Conservation (phyloP, 2,329 filamentous ascomycete genomes). For the Penicillium oxalicum region DNA sequence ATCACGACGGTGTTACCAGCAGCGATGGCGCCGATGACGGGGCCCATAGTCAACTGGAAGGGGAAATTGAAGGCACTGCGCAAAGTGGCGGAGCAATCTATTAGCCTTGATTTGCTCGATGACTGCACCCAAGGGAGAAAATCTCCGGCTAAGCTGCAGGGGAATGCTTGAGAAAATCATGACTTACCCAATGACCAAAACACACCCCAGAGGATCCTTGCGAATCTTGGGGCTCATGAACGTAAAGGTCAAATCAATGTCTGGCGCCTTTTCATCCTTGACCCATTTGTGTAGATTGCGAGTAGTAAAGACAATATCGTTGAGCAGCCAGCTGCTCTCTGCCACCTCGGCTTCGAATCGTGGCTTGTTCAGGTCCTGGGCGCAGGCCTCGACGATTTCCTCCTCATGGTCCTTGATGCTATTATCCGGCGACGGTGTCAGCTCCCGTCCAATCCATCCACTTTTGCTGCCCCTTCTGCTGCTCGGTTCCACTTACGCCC, state of each 20-base stretch:
- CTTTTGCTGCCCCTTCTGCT: neutral
- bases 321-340: conserved; percentile 73
- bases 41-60: conserved; percentile 69
- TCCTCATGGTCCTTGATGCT: conserved; percentile 68
- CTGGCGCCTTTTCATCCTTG: conserved; percentile 69
- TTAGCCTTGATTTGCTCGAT: neutral
- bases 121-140: neutral
- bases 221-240: conserved; percentile 68
- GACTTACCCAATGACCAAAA: conserved; percentile 71
- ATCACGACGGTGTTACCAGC: conserved; percentile 84
- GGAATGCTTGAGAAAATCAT: neutral
- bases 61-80: conserved; percentile 84
- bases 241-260: conserved; percentile 63
- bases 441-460: neutral
- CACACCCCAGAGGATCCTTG: conserved; percentile 80
- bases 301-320: conserved; percentile 72
- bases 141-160: no score
- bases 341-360: conserved; percentile 65
- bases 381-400: conserved; percentile 67
- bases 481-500: conserved; percentile 52
- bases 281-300: conserved; percentile 75
- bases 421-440: conserved; percentile 9
- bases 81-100: conserved; percentile 2
- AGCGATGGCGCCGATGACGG: conserved; percentile 81
- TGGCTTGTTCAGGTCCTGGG: conserved; percentile 72